These are phyloP conservation scores for Apiotrichum montevideense DNA, from an alignment of 1,284 basidiomycete species.

Conservation along the genomic window DNA sequence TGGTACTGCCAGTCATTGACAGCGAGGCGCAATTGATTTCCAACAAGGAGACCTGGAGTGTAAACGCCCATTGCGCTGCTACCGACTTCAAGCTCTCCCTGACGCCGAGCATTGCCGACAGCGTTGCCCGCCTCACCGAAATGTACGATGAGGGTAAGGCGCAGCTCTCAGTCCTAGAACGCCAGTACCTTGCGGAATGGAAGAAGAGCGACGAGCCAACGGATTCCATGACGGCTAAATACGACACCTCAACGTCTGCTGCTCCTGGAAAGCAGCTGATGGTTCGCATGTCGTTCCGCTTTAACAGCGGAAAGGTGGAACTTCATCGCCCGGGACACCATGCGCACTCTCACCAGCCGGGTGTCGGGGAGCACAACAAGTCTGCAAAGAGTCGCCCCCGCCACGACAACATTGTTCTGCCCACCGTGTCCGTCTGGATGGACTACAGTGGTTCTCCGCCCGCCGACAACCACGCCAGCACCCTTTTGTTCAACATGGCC, in stretches of 20 bases:
- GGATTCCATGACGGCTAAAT: constrained; percentile 23
- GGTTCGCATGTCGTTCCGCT: constrained; percentile 66
- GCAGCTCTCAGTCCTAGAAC: constrained; percentile 60
- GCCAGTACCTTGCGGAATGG: constrained; percentile 43
- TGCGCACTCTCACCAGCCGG: background rate
- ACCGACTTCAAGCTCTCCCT: constrained; percentile 81
- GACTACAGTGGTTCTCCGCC: constrained; percentile 49
- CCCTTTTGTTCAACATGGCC: constrained; percentile 46
- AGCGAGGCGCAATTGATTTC: constrained; percentile 68
- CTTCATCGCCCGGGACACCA: constrained; percentile 20
- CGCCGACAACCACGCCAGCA: constrained; percentile 1
- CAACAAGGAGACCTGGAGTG: constrained; percentile 53
- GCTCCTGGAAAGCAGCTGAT: constrained; percentile 37
- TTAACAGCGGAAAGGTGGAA: constrained; percentile 61
- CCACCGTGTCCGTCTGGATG: constrained; percentile 73
- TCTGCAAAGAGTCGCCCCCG: constrained; percentile 1
- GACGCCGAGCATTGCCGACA: constrained; percentile 72
- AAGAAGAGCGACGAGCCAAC: constrained; percentile 11
- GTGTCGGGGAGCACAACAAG: constrained; percentile 1
- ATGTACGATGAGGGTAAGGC: constrained; percentile 78
- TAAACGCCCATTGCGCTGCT: constrained; percentile 66
- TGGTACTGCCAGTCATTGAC: constrained; percentile 58
- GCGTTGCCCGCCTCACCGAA: constrained; percentile 71
- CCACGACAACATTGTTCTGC: constrained; percentile 52
- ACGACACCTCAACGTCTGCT: constrained; percentile 18